phyloP scores from a whole-genome alignment of 2,329 filamentous ascomycete genomes.

The Curvularia eragrostidis region DNA sequence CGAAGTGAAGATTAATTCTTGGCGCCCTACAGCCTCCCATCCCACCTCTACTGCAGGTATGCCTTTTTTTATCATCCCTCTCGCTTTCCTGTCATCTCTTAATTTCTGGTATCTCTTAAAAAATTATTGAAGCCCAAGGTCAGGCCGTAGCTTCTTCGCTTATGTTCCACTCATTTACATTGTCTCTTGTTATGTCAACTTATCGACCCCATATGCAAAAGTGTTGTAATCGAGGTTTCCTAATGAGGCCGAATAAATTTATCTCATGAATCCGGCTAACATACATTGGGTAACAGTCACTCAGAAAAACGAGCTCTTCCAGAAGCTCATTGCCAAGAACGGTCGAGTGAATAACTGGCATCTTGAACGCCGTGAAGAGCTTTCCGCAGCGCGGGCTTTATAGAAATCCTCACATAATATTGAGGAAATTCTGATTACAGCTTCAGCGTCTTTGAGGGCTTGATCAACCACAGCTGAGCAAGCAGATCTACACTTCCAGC shows the following conservation, averaged over 20 bases:
- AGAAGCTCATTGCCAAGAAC: conserved; percentile 11
- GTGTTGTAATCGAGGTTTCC: neutral
- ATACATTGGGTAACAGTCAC: conserved; percentile 14
- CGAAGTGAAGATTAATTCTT: neutral
- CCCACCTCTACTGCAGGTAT: conserved; percentile 27
- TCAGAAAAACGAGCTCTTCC: conserved; percentile 8
- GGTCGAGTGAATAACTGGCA: conserved; percentile 15
- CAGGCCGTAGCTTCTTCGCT: too few relatives aligned
- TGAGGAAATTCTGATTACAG: neutral
- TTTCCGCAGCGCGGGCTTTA: neutral
- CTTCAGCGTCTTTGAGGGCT: conserved; percentile 26
- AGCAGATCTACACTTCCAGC: conserved; percentile 16
- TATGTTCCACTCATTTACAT: neutral
- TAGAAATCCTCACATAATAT: neutral
- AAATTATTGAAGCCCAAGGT: neutral
- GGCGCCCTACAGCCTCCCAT: conserved; percentile 13
- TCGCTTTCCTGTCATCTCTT: neutral
- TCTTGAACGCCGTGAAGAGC: conserved; percentile 7
- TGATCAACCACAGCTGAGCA: conserved; percentile 18
- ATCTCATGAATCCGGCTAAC: conserved; percentile 7
- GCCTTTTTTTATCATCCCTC: conserved; percentile 9
- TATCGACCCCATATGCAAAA: neutral
- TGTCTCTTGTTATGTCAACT: neutral
- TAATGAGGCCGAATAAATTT: neutral
- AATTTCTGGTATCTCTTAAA: neutral